Evolutionary conservation across 306 rosid species (phyloP), one percentile per base, ranked within the genome.

Genomic region (Gastrolobium villosum): DNA sequence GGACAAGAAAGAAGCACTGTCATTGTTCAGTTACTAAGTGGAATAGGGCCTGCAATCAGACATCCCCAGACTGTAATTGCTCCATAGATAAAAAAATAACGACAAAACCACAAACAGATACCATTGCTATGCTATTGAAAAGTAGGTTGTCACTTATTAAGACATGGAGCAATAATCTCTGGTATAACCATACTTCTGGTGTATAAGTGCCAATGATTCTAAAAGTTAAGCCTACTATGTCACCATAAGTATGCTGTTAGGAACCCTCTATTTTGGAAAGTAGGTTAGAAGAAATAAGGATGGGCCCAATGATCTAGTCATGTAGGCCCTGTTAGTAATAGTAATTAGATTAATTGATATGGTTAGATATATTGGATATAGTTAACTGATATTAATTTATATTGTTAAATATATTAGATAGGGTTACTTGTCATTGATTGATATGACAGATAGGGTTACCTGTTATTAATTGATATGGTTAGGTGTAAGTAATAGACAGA

Each of bases 11-110:
- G 41, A 70, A 37, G 36, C 70, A 62, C 74, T 10, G 7, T 34
- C 10, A 74, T 6, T 52, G 70, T 77, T 81, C 65, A 56, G 68
- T 79, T 32, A 65, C 57, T 7, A 72, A 43, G 46, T 45, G 48
- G 52, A 46, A 54, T 60, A 46, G 62, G 52, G 31, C 15, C 71
- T 48, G 37, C 71, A 28, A 70, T 35, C 67, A 75, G 10, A 45
- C 26, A 72, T 13, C 45, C 77, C 37, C 66, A 11, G 32, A 41
- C 14, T 10, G 5, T 50, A 65, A 35, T 77, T 77, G 46, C 63
- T 35, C 65, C 67, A 20, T 37, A n/a, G 3, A 73, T 36, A 13
- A 69, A 10, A 67, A 43, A 67, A 9, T 3, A 66, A 72, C 3
- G 32, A 34, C n/a, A 36, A 50, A 40, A 63, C 53, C 74, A 82